Evolutionary conservation across 2,329 filamentous ascomycete genomes (phyloP).

Genomic region (Harringtonia lauricola): DNA sequence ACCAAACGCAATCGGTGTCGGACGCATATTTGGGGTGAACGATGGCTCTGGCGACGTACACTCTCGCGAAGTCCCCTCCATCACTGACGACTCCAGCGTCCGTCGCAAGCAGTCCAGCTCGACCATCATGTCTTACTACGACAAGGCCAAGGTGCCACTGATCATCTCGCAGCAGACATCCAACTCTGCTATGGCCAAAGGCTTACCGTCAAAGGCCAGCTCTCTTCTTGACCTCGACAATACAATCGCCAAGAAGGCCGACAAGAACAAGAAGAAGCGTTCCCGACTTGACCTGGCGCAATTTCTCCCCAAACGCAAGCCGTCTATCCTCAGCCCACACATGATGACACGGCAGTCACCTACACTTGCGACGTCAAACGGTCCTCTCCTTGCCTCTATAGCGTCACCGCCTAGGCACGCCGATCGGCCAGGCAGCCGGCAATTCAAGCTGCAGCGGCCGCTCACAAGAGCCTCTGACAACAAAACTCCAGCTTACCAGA

Average conservation of each 20-base stretch:
- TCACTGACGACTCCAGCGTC: slow-evolving; percentile 32
- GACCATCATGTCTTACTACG: slow-evolving; percentile 46
- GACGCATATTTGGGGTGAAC: not conserved
- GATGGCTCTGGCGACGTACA: slow-evolving; percentile 12
- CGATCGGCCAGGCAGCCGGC: slow-evolving; percentile 11
- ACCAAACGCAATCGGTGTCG: not conserved
- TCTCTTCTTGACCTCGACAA: slow-evolving; percentile 31
- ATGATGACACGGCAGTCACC: no score
- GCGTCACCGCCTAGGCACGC: slow-evolving; percentile 18
- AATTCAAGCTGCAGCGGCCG: slow-evolving; percentile 20
- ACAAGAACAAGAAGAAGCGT: slow-evolving; percentile 32
- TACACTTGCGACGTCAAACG: no score
- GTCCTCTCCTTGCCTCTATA: slow-evolving; percentile 30
- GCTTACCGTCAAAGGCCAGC: slow-evolving; percentile 35
- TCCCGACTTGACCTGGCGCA: slow-evolving; percentile 37
- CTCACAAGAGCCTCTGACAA: slow-evolving; percentile 21
- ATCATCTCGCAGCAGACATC: slow-evolving; percentile 50
- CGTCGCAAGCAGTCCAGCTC: slow-evolving; percentile 40
- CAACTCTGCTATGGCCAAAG: slow-evolving; percentile 46
- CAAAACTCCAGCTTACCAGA: not conserved
- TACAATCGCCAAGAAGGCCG: slow-evolving; percentile 14
- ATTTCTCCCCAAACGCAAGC: slow-evolving; percentile 23
- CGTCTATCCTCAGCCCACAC: no score
- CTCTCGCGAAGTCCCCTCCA: slow-evolving; percentile 12
- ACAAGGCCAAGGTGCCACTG: slow-evolving; percentile 42